Percentiles rank a stretch among this genome's conserved stretches.
Evolutionary conservation across 176 grass and related monocot genomes (phyloP).

Genomic region (Rhynchospora tenuis): DNA sequence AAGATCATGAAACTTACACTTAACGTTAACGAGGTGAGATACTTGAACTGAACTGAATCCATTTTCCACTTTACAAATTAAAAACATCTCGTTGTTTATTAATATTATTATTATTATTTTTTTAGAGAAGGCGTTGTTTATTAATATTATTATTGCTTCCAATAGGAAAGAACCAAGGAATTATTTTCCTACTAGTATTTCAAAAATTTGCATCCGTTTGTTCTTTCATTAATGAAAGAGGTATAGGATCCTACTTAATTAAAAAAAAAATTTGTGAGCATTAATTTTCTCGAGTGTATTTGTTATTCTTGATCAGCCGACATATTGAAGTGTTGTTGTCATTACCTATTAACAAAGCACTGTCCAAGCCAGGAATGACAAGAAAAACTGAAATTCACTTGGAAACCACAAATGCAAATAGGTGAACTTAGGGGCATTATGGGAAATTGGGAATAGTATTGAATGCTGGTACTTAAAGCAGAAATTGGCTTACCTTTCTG

Average conservation of each 20-base stretch:
- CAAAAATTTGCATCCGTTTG: too few species aligned
- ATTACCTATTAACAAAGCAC: not conserved
- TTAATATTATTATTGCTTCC: not conserved
- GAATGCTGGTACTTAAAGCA: not conserved
- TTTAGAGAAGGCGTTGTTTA: too few species aligned
- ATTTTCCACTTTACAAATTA: too few species aligned
- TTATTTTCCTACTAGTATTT: not conserved
- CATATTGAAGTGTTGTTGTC: too few species aligned
- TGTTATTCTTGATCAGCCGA: not conserved
- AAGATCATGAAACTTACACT: not conserved
- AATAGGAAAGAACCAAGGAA: not conserved
- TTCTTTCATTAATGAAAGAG: too few species aligned
- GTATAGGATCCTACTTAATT: too few species aligned
- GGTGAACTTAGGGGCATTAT: not conserved
- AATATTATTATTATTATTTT: not conserved
- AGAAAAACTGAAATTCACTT: not conserved
- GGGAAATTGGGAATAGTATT: not conserved
- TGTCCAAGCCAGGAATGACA: not conserved
- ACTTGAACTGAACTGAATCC: too few species aligned
- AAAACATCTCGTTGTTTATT: not conserved
- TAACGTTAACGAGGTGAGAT: too few species aligned
- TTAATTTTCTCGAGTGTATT: too few species aligned
- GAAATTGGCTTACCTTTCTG: constrained; percentile 14
- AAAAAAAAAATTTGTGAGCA: too few species aligned
- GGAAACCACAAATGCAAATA: not conserved